A percentile compares a stretch with the other conserved stretches of the same genome.
Conservation (phyloP, 306 rosid genomes). For the Dalbergia oliveri region DNA sequence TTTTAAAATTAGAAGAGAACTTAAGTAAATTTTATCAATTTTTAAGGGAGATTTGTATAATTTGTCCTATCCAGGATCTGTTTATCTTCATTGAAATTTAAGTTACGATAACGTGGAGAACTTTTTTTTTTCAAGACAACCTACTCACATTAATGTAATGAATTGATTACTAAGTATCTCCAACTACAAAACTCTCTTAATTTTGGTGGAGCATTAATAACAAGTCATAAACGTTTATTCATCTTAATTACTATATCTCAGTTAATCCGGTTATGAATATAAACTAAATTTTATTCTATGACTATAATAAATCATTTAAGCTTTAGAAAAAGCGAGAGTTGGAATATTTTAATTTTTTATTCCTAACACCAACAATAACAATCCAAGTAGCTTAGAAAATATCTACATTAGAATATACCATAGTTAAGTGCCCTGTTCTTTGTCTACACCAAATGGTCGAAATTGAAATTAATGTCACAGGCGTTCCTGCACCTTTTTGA, state of each 20-base stretch:
- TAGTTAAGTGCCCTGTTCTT: constrained; percentile 12
- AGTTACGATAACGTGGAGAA: neutral
- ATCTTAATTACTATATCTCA: neutral
- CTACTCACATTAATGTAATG: neutral
- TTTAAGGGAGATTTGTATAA: no score
- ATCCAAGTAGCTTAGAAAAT: neutral
- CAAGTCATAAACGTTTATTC: neutral
- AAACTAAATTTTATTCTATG: neutral
- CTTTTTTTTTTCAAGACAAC: no score
- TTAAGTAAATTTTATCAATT: no score
- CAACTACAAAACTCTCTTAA: no score
- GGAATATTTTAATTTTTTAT: neutral
- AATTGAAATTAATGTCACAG: constrained; percentile 9
- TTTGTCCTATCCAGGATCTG: no score
- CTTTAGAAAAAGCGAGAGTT: neutral
- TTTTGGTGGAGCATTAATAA: no score
- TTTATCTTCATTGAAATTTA: neutral
- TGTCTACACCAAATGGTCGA: constrained; percentile 11
- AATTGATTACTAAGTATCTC: neutral
- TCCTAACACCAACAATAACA: neutral
- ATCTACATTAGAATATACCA: neutral
- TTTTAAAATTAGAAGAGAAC: no score
- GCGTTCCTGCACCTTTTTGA: constrained; percentile 46
- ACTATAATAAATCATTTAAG: neutral
- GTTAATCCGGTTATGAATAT: neutral